phyloP scores from a whole-genome alignment of 345 rosid genomes.

The Passiflora organensis region DNA sequence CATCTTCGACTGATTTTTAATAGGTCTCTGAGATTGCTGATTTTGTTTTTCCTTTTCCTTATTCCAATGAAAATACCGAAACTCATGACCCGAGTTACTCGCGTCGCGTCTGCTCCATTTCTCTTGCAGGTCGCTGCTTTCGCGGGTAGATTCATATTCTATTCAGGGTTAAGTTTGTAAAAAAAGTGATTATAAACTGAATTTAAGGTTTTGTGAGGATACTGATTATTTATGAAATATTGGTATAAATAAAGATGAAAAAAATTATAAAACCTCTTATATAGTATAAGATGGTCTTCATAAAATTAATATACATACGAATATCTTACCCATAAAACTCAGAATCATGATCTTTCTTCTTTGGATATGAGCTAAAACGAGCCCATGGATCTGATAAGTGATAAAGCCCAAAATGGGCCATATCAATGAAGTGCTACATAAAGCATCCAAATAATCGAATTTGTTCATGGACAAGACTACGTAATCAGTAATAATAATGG shows the following conservation, averaged over 20 bases:
- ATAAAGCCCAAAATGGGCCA: neutral
- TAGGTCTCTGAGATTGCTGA: slow-evolving; percentile 4
- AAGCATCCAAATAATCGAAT: too few relatives aligned
- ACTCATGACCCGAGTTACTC: too few relatives aligned
- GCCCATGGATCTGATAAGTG: too few relatives aligned
- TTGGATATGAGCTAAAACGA: neutral
- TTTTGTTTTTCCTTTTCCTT: neutral
- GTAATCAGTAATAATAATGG: too few relatives aligned
- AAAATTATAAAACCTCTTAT: neutral
- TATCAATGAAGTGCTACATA: neutral
- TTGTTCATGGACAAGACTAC: neutral
- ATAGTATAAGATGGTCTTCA: neutral
- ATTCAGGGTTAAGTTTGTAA: neutral
- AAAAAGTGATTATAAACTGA: too few relatives aligned
- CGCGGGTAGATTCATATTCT: neutral
- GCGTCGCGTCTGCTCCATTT: slow-evolving; percentile 30
- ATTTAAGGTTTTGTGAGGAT: too few relatives aligned
- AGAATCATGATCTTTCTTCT: neutral
- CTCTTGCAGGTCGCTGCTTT: neutral
- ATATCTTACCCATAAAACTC: neutral
- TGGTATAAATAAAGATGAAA: neutral
- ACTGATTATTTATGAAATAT: too few relatives aligned
- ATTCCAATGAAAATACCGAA: too few relatives aligned
- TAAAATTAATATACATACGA: neutral
- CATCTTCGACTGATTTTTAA: slow-evolving; percentile 20